phyloP scores from a whole-genome alignment of 768 basidiomycete species.

The Cytidiella melzeri region DNA sequence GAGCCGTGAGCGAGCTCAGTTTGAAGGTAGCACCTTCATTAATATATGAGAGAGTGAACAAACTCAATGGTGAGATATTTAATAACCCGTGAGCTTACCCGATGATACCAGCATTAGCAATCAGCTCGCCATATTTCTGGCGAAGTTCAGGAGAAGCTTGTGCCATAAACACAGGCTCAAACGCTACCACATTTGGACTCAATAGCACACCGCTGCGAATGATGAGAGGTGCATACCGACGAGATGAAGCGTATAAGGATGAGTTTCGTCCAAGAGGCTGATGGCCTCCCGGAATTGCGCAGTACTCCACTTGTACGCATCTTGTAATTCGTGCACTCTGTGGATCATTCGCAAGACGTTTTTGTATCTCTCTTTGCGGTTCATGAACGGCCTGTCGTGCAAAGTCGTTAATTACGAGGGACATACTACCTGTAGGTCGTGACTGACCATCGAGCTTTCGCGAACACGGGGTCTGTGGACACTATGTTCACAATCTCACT shows the following conservation, averaged over 20 bases:
- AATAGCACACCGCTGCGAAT: not conserved
- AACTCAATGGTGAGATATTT: not conserved
- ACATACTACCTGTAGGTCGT: not conserved
- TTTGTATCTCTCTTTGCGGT: conserved; percentile 50
- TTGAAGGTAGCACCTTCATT: conserved; percentile 63
- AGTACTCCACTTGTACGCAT: conserved; percentile 45
- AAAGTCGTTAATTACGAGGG: not conserved
- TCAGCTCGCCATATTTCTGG: conserved; percentile 43
- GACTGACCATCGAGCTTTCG: not conserved
- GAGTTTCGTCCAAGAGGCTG: conserved; percentile 42
- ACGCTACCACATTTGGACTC: conserved; percentile 31
- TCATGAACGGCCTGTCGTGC: conserved; percentile 36
- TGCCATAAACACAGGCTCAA: conserved; percentile 59
- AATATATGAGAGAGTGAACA: no score
- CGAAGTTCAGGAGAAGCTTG: conserved; percentile 55
- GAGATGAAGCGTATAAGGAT: conserved; percentile 41
- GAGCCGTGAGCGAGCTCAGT: conserved; percentile 79
- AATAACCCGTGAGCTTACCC: conserved; percentile 30
- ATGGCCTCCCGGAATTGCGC: conserved; percentile 43
- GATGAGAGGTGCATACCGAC: conserved; percentile 21
- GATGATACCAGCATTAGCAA: conserved; percentile 50
- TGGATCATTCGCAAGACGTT: conserved; percentile 49
- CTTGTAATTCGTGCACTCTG: conserved; percentile 53
- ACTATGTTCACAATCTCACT: not conserved
- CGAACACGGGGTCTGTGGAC: not conserved